Conservation (phyloP, 495 filamentous ascomycete genomes). For the Aspergillus olivimuriae region DNA sequence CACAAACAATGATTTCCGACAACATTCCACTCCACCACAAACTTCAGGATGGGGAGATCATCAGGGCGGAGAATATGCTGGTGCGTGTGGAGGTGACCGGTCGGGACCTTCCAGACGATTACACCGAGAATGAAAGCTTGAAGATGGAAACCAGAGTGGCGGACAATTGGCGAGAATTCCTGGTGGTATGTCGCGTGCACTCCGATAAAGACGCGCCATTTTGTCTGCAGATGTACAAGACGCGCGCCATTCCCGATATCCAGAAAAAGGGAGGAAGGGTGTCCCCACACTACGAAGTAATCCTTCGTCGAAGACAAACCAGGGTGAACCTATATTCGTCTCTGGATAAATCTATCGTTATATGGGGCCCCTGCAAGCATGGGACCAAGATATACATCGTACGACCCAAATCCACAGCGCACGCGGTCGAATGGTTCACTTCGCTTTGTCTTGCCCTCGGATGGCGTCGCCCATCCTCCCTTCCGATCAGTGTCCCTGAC, state of each 20-base stretch:
- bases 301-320: constrained; percentile 45
- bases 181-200: constrained; percentile 61
- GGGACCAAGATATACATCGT: constrained; percentile 64
- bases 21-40: constrained; percentile 34
- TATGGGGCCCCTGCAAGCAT: constrained; percentile 52
- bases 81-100: constrained; percentile 55
- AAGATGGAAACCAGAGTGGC: constrained; percentile 53
- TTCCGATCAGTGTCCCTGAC: constrained; percentile 66
- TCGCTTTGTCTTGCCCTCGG: constrained; percentile 60
- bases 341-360: constrained; percentile 64
- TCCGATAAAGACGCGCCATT: constrained; percentile 49
- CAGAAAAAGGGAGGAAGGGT: constrained; percentile 45
- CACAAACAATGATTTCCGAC: constrained; percentile 33
- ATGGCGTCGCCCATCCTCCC: constrained; percentile 47
- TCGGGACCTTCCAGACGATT: constrained; percentile 54
- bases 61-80: constrained; percentile 73
- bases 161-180: constrained; percentile 67
- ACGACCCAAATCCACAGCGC: constrained; percentile 57
- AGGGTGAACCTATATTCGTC: constrained; percentile 65
- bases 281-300: constrained; percentile 50
- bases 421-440: constrained; percentile 69
- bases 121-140: constrained; percentile 59
- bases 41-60: constrained; percentile 54
- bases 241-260: constrained; percentile 58
- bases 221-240: constrained; percentile 63